phyloP scores from a whole-genome alignment of 345 rosid species.

The Populus deltoides region DNA sequence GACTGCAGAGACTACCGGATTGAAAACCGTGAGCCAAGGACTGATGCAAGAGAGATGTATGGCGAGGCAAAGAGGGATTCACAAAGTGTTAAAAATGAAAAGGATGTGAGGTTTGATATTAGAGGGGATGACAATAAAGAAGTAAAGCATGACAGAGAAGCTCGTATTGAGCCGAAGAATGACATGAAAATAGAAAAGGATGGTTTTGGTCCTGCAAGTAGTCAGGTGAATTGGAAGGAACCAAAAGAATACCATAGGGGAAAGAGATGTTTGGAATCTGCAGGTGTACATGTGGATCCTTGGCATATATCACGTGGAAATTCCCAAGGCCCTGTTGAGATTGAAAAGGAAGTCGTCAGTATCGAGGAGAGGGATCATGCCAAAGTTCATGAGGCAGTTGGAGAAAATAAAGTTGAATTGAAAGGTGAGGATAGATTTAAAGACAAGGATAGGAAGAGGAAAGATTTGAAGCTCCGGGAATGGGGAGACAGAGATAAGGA shows the following conservation, averaged over 20 bases:
- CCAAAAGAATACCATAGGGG: conserved; percentile 78
- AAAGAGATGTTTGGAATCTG: conserved; percentile 64
- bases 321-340: conserved; percentile 53
- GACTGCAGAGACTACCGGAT: conserved; percentile 52
- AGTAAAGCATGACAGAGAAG: conserved; percentile 57
- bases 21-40: conserved; percentile 60
- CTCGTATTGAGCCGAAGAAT: conserved; percentile 46
- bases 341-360: conserved; percentile 53
- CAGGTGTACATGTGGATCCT: conserved; percentile 48
- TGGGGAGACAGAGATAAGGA: conserved; percentile 95
- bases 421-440: conserved; percentile 86
- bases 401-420: conserved; percentile 78
- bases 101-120: conserved; percentile 62
- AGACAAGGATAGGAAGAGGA: conserved; percentile 89
- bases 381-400: conserved; percentile 71
- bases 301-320: conserved; percentile 62
- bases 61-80: conserved; percentile 71
- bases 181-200: conserved; percentile 69
- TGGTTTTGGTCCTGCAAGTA: conserved; percentile 39
- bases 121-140: conserved; percentile 70
- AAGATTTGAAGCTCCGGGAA: conserved; percentile 74
- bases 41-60: conserved; percentile 55
- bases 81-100: conserved; percentile 59
- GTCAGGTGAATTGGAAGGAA: conserved; percentile 79
- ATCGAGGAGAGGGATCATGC: conserved; percentile 52